phyloP scores from a whole-genome alignment of 192 early-diverging fungal genomes.

The Coemansia asiatica region DNA sequence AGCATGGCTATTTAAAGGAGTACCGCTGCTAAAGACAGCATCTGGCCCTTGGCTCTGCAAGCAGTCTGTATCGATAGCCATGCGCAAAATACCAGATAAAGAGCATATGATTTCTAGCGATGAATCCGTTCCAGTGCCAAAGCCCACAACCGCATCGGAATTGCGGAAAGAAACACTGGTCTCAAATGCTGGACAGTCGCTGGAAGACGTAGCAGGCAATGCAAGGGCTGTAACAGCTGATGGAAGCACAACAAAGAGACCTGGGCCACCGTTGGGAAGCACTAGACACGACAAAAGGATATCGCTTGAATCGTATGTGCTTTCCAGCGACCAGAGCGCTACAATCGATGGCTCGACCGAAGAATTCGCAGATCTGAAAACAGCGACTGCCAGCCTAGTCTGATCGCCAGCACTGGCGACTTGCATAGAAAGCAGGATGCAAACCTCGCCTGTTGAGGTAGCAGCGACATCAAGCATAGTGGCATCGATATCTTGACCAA shows the following conservation, averaged over 20 bases:
- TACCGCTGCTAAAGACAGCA: not conserved
- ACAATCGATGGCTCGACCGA: constrained; percentile 20
- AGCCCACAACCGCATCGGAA: constrained; percentile 22
- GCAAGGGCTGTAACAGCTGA: constrained; percentile 14
- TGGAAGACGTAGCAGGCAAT: constrained; percentile 1
- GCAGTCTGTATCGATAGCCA: constrained; percentile 21
- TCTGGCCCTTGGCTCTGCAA: not conserved
- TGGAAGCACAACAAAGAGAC: constrained; percentile 22
- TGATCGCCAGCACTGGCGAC: not conserved
- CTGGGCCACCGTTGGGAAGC: constrained; percentile 30
- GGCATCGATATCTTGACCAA: constrained; percentile 14
- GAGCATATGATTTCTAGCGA: constrained; percentile 27
- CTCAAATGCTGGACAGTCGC: constrained; percentile 16
- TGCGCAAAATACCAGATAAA: constrained; percentile 34
- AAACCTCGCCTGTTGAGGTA: constrained; percentile 22
- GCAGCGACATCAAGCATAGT: constrained; percentile 29
- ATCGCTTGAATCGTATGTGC: not conserved
- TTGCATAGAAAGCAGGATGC: constrained; percentile 13
- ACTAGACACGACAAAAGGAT: constrained; percentile 21
- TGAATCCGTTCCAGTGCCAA: constrained; percentile 12
- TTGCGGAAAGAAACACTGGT: constrained; percentile 31
- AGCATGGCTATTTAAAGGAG: not conserved
- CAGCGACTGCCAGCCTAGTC: constrained; percentile 3
- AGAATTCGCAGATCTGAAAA: constrained; percentile 20
- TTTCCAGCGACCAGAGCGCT: constrained; percentile 24